Conservation (phyloP, 2,329 filamentous ascomycete genomes). For the Kalaharituber pfeilii region DNA sequence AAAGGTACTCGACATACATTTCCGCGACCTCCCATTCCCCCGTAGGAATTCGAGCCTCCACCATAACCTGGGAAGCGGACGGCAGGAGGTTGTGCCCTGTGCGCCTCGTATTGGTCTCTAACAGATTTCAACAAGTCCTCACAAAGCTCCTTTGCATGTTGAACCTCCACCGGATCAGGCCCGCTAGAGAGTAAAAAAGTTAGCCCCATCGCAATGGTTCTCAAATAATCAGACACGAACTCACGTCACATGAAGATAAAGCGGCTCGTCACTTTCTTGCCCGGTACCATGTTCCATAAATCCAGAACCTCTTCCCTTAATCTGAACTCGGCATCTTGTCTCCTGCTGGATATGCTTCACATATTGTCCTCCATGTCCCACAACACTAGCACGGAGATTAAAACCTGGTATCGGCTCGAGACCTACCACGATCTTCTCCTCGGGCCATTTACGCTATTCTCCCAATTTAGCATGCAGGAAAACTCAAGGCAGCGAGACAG, state of each 20-base stretch:
- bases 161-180: conserved; percentile 70
- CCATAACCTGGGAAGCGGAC: conserved; percentile 42
- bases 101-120: conserved; percentile 72
- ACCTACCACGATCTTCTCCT: conserved; percentile 80
- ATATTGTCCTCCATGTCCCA: conserved; percentile 83
- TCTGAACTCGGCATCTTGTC: conserved; percentile 88
- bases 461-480: too few relatives aligned
- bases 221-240: too few relatives aligned
- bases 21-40: conserved; percentile 24
- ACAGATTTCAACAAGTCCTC: conserved; percentile 76
- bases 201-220: too few relatives aligned
- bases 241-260: conserved; percentile 92
- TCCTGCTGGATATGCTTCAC: conserved; percentile 97
- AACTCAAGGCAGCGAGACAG: not conserved
- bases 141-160: conserved; percentile 73
- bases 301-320: conserved; percentile 89
- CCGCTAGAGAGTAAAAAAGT: conserved; percentile 39
- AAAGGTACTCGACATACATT: too few relatives aligned
- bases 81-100: conserved; percentile 61
- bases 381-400: conserved; percentile 88
- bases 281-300: conserved; percentile 84
- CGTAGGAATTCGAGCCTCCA: conserved; percentile 36
- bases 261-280: conserved; percentile 79
- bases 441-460: conserved; percentile 97
- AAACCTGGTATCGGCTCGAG: conserved; percentile 87